Percentiles rank a stretch among this genome's conserved stretches.
phyloP scores from a whole-genome alignment of 176 grass and related monocot species.

The Triticum monococcum region DNA sequence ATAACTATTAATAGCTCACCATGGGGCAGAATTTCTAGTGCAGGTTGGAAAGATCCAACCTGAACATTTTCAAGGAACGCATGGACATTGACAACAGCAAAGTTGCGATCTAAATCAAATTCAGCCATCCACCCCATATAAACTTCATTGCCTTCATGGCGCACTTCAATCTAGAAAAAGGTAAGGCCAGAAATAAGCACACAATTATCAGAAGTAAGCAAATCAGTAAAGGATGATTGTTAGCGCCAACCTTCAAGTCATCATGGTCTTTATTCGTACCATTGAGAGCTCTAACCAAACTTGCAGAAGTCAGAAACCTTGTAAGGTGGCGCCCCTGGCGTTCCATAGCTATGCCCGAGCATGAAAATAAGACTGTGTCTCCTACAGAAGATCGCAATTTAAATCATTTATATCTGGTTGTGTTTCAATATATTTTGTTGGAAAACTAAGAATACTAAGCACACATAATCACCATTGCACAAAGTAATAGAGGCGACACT shows the following conservation, averaged over 20 bases:
- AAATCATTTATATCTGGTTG: neutral
- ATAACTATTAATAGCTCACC: neutral
- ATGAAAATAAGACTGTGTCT: neutral
- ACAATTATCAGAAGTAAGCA: neutral
- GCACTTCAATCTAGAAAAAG: constrained; percentile 19
- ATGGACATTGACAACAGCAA: constrained; percentile 16
- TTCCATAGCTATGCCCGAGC: constrained; percentile 20
- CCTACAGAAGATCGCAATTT: neutral
- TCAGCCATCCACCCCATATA: neutral
- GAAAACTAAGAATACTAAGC: neutral
- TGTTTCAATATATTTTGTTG: neutral
- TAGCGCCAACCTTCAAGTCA: constrained; percentile 11
- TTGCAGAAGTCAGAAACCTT: constrained; percentile 25
- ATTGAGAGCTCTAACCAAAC: neutral
- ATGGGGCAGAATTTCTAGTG: neutral
- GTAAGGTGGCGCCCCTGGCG: neutral
- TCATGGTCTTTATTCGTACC: neutral
- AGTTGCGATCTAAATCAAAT: constrained; percentile 6
- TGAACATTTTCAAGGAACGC: constrained; percentile 12
- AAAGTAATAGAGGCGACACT: neutral
- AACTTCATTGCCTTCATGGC: constrained; percentile 2
- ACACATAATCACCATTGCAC: neutral
- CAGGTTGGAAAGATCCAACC: neutral
- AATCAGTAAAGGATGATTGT: neutral
- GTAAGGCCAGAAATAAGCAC: neutral